Base-by-base conservation (phyloP, 73 alveolate genomes). In the Blepharisma stoltei region DNA sequence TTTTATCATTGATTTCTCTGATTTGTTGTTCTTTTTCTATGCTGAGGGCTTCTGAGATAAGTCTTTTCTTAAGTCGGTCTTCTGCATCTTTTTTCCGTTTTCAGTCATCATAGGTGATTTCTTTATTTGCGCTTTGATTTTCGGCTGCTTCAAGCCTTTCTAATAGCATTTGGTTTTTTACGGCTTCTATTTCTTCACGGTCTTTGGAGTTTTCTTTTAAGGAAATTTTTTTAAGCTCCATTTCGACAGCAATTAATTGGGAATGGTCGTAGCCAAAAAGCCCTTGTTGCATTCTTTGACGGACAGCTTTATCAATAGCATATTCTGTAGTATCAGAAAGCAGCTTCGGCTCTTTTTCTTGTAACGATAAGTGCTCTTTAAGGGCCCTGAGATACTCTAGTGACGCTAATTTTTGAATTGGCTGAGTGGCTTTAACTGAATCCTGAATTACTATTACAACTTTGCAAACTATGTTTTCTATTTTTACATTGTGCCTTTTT, bases 371-470 rank as follows among this genome's bases (percentile, higher is more conserved):
- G 73, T 60, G 73, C 2, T 14, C 23, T 60, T 60, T 14, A 60
- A 60, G 73, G 2, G 73, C 73, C 23, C 73, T n/a, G 73, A 60
- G 23, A 38, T 60, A 60, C 73, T 60, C 73, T 8, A 9, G 18
- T 8, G 38, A 14, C 49, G 73, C 73, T 60, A 60, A 38, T 25
- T 60, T 60, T n/a, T 25, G 14, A 8, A 25, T 8, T 14, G 73
- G 73, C 18, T n/a, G 49, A 14, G 14, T 38, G 23, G 73, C 73
- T 60, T 60, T 60, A 20, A 20, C n/a, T 25, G 23, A 38, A 47
- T 60, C 73, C 73, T 60, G 45, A 0, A 20, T 60, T n/a, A 25
- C 2, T 14, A 0, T 14, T 60, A 60, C 73, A 11, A 60, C 73
- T 20, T 38, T n/a, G 45, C 73, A 60, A 9, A 60, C 45, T 9